Percentiles rank a stretch among this genome's conserved stretches.
Conservation (phyloP, 371 early-diverging fungal genomes). For the Zancudomyces culisetae region DNA sequence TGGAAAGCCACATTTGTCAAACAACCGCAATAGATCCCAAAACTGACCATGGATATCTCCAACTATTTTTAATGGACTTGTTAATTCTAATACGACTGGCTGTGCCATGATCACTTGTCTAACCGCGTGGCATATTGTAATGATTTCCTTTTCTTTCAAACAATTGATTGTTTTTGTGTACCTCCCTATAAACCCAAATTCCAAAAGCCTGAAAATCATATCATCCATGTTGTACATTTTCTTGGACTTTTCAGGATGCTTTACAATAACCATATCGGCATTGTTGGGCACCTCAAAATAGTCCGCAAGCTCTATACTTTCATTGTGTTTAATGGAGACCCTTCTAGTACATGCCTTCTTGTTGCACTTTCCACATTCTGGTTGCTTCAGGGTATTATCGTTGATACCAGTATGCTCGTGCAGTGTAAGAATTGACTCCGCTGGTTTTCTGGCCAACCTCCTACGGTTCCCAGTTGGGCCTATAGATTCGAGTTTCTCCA, state of each 20-base stretch:
- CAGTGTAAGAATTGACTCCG: background rate
- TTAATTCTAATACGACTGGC: conserved; percentile 78
- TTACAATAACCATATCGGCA: conserved; percentile 15
- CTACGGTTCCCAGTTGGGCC: background rate
- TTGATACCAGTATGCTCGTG: no score
- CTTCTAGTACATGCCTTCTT: background rate
- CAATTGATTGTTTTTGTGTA: conserved; percentile 50
- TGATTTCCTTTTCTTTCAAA: conserved; percentile 66
- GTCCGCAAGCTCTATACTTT: conserved; percentile 16
- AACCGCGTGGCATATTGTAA: conserved; percentile 70
- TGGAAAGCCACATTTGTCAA: conserved; percentile 84
- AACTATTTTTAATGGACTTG: conserved; percentile 82
- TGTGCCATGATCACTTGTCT: conserved; percentile 83
- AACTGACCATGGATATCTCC: conserved; percentile 92
- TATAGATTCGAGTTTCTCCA: background rate
- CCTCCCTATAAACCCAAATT: conserved; percentile 50
- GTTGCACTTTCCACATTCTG: background rate
- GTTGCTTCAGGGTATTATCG: no score
- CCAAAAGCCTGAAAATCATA: conserved; percentile 60
- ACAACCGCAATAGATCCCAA: conserved; percentile 71
- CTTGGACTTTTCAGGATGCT: conserved; percentile 22
- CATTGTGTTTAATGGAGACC: no score
- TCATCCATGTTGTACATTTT: conserved; percentile 47
- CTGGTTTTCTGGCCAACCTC: background rate
- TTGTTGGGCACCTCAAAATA: conserved; percentile 15